Base-by-base conservation (phyloP, 495 filamentous ascomycete species). In the Xylaria longipes region DNA sequence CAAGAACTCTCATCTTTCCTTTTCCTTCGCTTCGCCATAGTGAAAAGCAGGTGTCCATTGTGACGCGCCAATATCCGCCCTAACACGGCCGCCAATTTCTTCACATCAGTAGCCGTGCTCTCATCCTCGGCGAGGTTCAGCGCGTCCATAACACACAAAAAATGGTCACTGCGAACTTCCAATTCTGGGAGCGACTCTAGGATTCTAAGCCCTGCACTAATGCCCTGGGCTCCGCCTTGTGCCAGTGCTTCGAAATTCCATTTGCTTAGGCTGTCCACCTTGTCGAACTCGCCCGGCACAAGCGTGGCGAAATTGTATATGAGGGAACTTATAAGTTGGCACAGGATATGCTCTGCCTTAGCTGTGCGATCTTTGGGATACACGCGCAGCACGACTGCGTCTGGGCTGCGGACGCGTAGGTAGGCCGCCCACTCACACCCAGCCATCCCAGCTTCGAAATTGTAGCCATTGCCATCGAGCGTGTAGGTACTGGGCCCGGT, bases 351-450 rank as follows among this genome's bases (percentile, higher is more conserved):
- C 17, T 64, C 60, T 12, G 60, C 69, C n/a, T 58, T 8, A 2
- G 54, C 72, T 1, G 8, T 46, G n/a, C 33, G 72, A 39, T 74
- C n/a, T 25, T 72, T 72, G 11, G 61, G 69, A 54, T 74, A 70
- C 27, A 74, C 65, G 37, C 72, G 69, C 12, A 76, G 37, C 3
- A 76, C 66, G 12, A 69, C 1, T 3, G 72, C 69, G 6, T 41
- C 41, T 4, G 45, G 61, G 25, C 52, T 48, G 20, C 71, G 60
- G 41, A 62, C 74, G 2, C 69, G 72, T 3, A 72, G 54, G 37
- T 33, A 74, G 35, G 65, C 71, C 15, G 74, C 74, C 50, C 67
- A 76, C 62, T 76, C 74, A 1, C 66, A 33, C 12, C 72, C 74
- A 3, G 46, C 72, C 17, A 65, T 57, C 5, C 65, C 48, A 27